These are phyloP conservation scores for Aspergillus sp. DNA, from an alignment of 2,329 filamentous ascomycete genomes.

Conservation along the genomic window DNA sequence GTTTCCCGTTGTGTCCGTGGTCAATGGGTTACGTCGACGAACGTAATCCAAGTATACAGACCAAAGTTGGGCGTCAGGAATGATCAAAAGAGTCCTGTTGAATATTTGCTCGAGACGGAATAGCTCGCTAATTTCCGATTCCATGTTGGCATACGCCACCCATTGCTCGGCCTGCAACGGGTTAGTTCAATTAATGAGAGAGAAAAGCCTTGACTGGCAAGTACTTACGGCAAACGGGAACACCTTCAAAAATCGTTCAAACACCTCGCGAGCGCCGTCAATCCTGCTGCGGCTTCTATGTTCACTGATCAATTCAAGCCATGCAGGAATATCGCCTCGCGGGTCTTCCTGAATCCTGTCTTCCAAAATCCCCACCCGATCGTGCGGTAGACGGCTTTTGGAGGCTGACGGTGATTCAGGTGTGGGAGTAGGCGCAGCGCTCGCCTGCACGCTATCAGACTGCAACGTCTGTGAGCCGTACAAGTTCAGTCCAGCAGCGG, in stretches of 20 bases:
- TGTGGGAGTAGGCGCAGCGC: slow-evolving; percentile 31
- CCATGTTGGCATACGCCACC: slow-evolving; percentile 83
- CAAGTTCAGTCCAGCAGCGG: slow-evolving; percentile 30
- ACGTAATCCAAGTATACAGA: slow-evolving; percentile 93
- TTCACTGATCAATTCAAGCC: slow-evolving; percentile 80
- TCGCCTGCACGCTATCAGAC: slow-evolving; percentile 27
- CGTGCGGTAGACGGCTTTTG: slow-evolving; percentile 58
- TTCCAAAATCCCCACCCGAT: slow-evolving; percentile 74
- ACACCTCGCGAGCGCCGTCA: slow-evolving; percentile 71
- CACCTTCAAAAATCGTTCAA: slow-evolving; percentile 76
- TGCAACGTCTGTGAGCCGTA: slow-evolving; percentile 29
- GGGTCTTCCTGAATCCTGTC: slow-evolving; percentile 88
- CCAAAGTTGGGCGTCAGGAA: slow-evolving; percentile 83
- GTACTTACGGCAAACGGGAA: slow-evolving; percentile 84
- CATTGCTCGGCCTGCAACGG: slow-evolving; percentile 72
- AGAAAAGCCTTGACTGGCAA: background rate
- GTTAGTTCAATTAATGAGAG: slow-evolving; percentile 26
- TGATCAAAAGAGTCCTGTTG: slow-evolving; percentile 65
- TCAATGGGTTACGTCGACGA: slow-evolving; percentile 81
- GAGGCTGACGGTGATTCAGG: slow-evolving; percentile 40
- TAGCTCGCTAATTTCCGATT: slow-evolving; percentile 79
- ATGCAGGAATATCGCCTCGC: slow-evolving; percentile 85
- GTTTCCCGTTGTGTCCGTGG: slow-evolving; percentile 65
- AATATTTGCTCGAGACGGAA: slow-evolving; percentile 76
- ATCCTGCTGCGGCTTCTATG: slow-evolving; percentile 74